Conservation (phyloP, 495 filamentous ascomycete species). For the Aspergillus incahuasiensis region DNA sequence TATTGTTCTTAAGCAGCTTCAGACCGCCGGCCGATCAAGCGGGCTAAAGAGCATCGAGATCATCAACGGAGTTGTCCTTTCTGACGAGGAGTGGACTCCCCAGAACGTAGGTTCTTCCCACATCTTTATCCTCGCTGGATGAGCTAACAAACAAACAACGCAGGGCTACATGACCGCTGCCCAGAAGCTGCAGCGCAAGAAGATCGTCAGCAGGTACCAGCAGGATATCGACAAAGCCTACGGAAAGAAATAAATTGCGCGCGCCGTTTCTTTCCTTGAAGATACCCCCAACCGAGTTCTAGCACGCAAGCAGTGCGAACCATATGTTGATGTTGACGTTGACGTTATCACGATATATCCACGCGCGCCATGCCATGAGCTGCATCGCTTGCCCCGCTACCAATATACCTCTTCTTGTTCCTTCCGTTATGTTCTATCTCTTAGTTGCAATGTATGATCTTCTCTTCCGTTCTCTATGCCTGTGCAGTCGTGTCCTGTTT, state of each 20-base stretch:
- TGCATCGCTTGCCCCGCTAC: background rate
- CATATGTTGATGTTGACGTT: background rate
- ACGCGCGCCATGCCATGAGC: background rate
- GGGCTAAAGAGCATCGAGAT: slow-evolving; percentile 85
- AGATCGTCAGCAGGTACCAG: slow-evolving; percentile 44
- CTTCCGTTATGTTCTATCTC: background rate
- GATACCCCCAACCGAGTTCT: too few species aligned
- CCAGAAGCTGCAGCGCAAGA: slow-evolving; percentile 54
- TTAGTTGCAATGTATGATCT: background rate
- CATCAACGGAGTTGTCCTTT: slow-evolving; percentile 84
- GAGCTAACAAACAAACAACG: slow-evolving; percentile 16
- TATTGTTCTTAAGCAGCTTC: slow-evolving; percentile 78
- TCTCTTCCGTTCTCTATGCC: background rate
- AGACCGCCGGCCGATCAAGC: slow-evolving; percentile 65
- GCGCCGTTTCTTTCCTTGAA: background rate
- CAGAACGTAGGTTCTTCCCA: slow-evolving; percentile 69
- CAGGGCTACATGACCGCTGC: slow-evolving; percentile 52
- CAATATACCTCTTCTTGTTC: slow-evolving; percentile 14
- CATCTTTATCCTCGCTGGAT: background rate
- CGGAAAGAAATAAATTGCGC: slow-evolving; percentile 36
- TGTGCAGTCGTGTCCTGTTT: background rate
- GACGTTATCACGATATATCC: background rate
- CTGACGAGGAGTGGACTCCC: slow-evolving; percentile 96
- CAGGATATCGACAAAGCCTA: slow-evolving; percentile 47
- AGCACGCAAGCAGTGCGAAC: too few species aligned